A percentile compares a stretch with the other conserved stretches of the same genome.
These are phyloP conservation scores for Phytophthora megakarya DNA, from an alignment of 352 stramenopile species.

Conservation along the genomic window DNA sequence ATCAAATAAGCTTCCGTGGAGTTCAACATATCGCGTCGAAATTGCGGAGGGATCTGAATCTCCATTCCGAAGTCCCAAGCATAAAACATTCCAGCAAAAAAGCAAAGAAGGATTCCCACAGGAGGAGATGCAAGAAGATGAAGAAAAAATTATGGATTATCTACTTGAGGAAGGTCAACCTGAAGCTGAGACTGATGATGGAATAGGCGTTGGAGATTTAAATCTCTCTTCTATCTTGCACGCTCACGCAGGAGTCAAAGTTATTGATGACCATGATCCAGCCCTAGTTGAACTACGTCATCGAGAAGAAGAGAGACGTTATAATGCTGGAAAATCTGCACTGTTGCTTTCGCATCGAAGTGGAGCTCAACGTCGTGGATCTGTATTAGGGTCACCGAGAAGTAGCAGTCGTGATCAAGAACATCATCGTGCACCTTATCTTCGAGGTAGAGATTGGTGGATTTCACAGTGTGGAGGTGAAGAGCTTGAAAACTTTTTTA, in stretches of 20 bases:
- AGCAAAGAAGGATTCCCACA: neutral
- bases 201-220: conserved; percentile 65
- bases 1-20: conserved; percentile 72
- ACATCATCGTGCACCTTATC: conserved; percentile 46
- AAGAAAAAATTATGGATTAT: conserved; percentile 14
- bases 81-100: conserved; percentile 8
- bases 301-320: conserved; percentile 56
- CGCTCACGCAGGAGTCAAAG: conserved; percentile 21
- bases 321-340: conserved; percentile 51
- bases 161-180: conserved; percentile 25
- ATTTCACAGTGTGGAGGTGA: conserved; percentile 66
- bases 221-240: conserved; percentile 36
- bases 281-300: conserved; percentile 53
- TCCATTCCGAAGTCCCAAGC: conserved; percentile 55
- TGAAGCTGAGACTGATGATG: conserved; percentile 45
- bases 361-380: neutral
- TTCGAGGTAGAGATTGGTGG: conserved; percentile 76
- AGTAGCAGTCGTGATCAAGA: conserved; percentile 20
- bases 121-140: conserved; percentile 8
- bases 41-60: conserved; percentile 20
- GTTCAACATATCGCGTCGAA: conserved; percentile 44
- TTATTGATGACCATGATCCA: conserved; percentile 39
- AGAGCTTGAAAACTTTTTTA: conserved; percentile 81
- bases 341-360: conserved; percentile 34
- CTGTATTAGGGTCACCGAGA: conserved; percentile 7